phyloP scores from a whole-genome alignment of 2,329 filamentous ascomycete genomes.

The Penicillium sp. region DNA sequence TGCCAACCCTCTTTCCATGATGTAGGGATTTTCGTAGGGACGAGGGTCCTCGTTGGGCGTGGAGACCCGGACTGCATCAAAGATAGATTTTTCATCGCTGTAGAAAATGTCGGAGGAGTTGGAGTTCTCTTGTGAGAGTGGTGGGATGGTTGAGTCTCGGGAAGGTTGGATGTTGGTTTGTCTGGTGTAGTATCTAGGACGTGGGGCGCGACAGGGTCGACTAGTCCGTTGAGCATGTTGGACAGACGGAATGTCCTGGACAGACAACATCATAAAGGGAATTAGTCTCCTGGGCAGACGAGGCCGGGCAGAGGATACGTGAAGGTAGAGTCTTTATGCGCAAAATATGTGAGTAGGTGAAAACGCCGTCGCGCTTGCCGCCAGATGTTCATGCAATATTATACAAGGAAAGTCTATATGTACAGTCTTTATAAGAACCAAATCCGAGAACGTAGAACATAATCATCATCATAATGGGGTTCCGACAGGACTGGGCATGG shows the following conservation, averaged over 20 bases:
- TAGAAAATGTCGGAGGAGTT: constrained; percentile 28
- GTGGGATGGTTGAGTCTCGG: constrained; percentile 5
- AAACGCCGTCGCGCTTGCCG: constrained; percentile 21
- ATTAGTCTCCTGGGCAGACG: background rate
- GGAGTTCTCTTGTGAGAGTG: constrained; percentile 10
- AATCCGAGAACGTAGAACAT: constrained; percentile 12
- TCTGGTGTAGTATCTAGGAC: constrained; percentile 7
- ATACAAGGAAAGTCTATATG: constrained; percentile 24
- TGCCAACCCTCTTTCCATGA: constrained; percentile 24
- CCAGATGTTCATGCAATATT: constrained; percentile 15
- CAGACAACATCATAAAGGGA: constrained; percentile 10
- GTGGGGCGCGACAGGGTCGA: background rate
- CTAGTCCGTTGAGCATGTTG: background rate
- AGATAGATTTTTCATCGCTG: constrained; percentile 40
- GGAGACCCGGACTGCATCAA: constrained; percentile 35
- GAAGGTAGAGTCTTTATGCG: background rate
- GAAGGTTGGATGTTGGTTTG: constrained; percentile 6
- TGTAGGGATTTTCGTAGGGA: constrained; percentile 4
- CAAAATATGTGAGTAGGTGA: background rate
- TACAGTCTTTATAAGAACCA: constrained; percentile 19
- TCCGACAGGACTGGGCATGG: constrained; percentile 32
- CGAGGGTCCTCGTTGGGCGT: constrained; percentile 26
- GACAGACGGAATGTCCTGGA: background rate
- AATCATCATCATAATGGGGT: constrained; percentile 37
- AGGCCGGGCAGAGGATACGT: background rate